Evolutionary conservation across 805 yeast genomes (phyloP).

Genomic region (Kazachstania martiniae): DNA sequence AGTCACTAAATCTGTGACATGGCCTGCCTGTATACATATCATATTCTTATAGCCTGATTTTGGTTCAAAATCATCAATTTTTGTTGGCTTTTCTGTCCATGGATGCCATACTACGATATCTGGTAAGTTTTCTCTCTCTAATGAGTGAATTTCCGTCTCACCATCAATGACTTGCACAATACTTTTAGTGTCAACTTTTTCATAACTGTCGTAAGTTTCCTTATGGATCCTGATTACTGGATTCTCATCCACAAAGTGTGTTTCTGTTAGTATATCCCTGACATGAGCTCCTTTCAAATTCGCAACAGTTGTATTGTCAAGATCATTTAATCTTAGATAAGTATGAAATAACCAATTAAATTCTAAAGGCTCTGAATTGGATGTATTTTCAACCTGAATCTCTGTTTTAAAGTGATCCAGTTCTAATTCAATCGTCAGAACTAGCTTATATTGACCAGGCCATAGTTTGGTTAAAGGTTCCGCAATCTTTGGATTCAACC

Average conservation of each 20-base stretch:
- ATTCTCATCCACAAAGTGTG: slow-evolving; percentile 50
- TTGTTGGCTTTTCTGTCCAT: slow-evolving; percentile 70
- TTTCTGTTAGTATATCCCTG: slow-evolving; percentile 61
- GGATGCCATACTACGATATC: slow-evolving; percentile 93
- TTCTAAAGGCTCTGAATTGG: slow-evolving; percentile 42
- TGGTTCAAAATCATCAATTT: slow-evolving; percentile 80
- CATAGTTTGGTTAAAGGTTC: slow-evolving; percentile 50
- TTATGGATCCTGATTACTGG: slow-evolving; percentile 60
- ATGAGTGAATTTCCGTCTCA: slow-evolving; percentile 56
- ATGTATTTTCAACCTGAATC: slow-evolving; percentile 66
- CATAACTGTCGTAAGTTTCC: slow-evolving; percentile 79
- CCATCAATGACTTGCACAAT: slow-evolving; percentile 51
- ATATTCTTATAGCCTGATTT: slow-evolving; percentile 68
- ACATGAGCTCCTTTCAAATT: slow-evolving; percentile 63
- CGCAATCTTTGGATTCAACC: slow-evolving; percentile 74
- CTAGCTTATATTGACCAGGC: slow-evolving; percentile 60
- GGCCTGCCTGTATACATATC: slow-evolving; percentile 92
- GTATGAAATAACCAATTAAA: slow-evolving; percentile 94
- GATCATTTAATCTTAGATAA: slow-evolving; percentile 63
- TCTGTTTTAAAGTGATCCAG: slow-evolving; percentile 48
- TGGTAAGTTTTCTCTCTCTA: slow-evolving; percentile 48
- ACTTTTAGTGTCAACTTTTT: slow-evolving; percentile 40
- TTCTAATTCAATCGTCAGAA: slow-evolving; percentile 52
- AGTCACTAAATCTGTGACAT: slow-evolving; percentile 53
- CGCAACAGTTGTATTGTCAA: slow-evolving; percentile 59